phyloP scores from a whole-genome alignment of 75 land plant genomes.

The Pseudotsuga menziesii region DNA sequence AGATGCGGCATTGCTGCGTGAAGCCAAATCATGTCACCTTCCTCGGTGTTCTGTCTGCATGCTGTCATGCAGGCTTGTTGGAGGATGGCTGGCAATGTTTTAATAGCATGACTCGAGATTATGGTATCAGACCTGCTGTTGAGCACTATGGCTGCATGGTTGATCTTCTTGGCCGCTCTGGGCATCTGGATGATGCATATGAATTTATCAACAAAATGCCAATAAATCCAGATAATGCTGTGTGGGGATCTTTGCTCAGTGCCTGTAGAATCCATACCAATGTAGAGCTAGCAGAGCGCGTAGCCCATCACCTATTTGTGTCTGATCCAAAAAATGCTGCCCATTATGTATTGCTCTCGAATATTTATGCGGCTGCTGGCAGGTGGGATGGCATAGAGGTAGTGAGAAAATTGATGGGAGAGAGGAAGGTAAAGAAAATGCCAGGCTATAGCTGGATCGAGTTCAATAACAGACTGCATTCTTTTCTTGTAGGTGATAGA shows the following conservation, averaged over 20 bases:
- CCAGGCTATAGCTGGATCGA: constrained; percentile 8
- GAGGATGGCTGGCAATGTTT: constrained; percentile 4
- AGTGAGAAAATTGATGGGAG: constrained; percentile 2
- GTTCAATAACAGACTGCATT: constrained; percentile 12
- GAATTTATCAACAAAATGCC: constrained; percentile 7
- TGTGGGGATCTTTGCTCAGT: constrained; percentile 12
- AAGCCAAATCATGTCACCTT: constrained; percentile 15
- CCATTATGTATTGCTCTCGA: neutral
- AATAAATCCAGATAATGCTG: constrained; percentile 2
- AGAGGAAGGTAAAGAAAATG: neutral
- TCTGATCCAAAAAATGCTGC: neutral
- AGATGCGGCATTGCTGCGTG: constrained; percentile 7
- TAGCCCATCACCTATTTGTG: neutral
- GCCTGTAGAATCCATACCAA: constrained; percentile 7
- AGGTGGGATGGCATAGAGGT: neutral
- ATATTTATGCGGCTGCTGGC: constrained; percentile 6
- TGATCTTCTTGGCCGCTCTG: constrained; percentile 20
- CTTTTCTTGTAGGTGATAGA: constrained; percentile 10
- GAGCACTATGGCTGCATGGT: constrained; percentile 15
- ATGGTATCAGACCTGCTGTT: neutral
- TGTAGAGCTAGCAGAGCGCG: neutral
- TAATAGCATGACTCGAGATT: neutral
- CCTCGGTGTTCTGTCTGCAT: constrained; percentile 13
- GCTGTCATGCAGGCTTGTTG: constrained; percentile 12
- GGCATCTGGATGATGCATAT: constrained; percentile 12